Percentiles rank a stretch among this genome's conserved stretches.
Evolutionary conservation across 1,284 basidiomycete genomes (phyloP).

Genomic region (Cutaneotrichosporon cyanovorans): DNA sequence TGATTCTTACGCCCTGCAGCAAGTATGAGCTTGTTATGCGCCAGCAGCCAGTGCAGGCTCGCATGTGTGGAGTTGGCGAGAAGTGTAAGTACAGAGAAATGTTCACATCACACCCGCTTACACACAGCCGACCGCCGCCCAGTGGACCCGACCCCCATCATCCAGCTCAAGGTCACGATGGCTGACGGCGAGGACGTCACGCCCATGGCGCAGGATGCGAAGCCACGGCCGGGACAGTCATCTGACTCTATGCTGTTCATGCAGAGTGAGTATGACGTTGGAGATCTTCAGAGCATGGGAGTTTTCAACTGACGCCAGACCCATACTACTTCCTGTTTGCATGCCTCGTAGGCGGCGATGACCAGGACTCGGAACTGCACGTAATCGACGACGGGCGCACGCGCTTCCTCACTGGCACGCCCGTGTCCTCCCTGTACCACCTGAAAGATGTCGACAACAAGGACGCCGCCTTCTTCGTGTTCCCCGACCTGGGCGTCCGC

Average conservation of each 20-base stretch:
- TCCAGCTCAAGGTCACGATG: constrained; percentile 84
- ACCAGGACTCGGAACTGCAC: constrained; percentile 74
- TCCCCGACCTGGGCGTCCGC: constrained; percentile 75
- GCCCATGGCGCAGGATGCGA: constrained; percentile 9
- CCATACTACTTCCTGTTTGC: constrained; percentile 95
- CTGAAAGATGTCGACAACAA: constrained; percentile 80
- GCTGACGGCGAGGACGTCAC: constrained; percentile 49
- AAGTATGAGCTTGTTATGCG: constrained; percentile 74
- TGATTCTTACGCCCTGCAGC: constrained; percentile 32
- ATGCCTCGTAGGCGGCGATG: constrained; percentile 71
- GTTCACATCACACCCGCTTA: constrained; percentile 6
- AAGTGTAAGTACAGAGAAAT: constrained; percentile 57
- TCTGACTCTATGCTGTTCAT: constrained; percentile 33
- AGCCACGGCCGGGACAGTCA: constrained; percentile 11
- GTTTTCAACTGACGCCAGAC: constrained; percentile 50
- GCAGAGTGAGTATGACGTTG: constrained; percentile 33
- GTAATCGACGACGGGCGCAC: constrained; percentile 79
- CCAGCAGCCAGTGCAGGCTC: constrained; percentile 76
- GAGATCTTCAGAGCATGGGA: no score
- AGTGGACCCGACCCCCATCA: constrained; percentile 91
- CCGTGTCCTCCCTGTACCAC: constrained; percentile 89
- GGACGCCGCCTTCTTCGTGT: constrained; percentile 86
- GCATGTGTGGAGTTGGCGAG: constrained; percentile 88
- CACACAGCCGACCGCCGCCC: constrained; percentile 77
- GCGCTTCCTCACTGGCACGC: constrained; percentile 42